Percentiles rank a stretch among this genome's conserved stretches.
Conservation (phyloP, 1,284 basidiomycete species). For the Volvariella volvacea region DNA sequence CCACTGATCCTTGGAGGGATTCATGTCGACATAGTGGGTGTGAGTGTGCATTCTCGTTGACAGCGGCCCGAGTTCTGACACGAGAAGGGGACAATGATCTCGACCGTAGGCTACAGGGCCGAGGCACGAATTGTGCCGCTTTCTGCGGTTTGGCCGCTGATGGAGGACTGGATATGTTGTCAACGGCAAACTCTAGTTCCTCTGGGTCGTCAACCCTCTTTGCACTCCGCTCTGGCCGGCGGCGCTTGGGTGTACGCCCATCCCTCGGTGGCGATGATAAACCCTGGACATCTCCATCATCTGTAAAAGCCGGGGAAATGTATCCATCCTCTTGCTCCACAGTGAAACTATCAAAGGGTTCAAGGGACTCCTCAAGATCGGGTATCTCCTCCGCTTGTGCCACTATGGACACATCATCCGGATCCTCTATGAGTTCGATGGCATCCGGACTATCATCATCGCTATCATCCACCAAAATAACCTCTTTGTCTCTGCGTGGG, state of each 20-base stretch:
- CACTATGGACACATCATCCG: conserved; percentile 24
- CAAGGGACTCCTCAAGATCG: conserved; percentile 27
- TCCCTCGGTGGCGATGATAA: conserved; percentile 53
- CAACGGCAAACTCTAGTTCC: conserved; percentile 31
- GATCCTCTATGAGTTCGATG: conserved; percentile 18
- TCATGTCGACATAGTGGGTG: conserved; percentile 1
- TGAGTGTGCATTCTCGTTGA: conserved; percentile 5
- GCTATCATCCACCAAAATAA: conserved; percentile 25
- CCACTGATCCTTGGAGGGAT: conserved; percentile 3
- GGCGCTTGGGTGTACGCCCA: conserved; percentile 12
- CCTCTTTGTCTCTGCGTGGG: conserved; percentile 37
- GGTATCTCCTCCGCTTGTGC: conserved; percentile 26
- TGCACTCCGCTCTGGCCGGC: not conserved
- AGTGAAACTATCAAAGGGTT: conserved; percentile 23
- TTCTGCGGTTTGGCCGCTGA: conserved; percentile 16
- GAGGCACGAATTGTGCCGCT: conserved; percentile 1
- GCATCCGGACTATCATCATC: conserved; percentile 30
- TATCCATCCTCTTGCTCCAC: conserved; percentile 76
- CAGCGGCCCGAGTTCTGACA: not conserved
- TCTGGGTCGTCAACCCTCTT: conserved; percentile 9
- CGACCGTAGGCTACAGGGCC: not conserved
- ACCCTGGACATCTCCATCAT: conserved; percentile 39
- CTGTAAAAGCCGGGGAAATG: conserved; percentile 53
- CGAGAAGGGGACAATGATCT: not conserved
- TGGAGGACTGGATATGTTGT: conserved; percentile 56